phyloP scores from a whole-genome alignment of 768 basidiomycete species.

The Chiua virens region DNA sequence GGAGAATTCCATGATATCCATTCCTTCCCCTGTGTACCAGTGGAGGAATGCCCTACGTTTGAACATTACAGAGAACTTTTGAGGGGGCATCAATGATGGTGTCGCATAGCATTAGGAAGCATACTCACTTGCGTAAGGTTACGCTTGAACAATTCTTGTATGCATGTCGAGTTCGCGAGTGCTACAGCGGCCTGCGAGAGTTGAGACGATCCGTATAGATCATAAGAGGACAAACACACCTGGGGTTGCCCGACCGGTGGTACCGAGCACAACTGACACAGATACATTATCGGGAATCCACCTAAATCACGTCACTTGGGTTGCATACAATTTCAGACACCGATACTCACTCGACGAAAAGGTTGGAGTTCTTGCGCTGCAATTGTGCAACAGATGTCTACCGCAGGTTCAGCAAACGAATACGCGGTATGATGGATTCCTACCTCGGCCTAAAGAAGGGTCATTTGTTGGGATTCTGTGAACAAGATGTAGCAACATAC shows the following conservation, averaged over 20 bases:
- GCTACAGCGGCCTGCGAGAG: slow-evolving; percentile 59
- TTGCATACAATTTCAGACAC: not conserved
- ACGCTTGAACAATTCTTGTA: slow-evolving; percentile 85
- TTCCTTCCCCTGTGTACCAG: slow-evolving; percentile 90
- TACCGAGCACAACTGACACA: slow-evolving; percentile 75
- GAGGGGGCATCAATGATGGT: not conserved
- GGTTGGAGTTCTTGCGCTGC: slow-evolving; percentile 69
- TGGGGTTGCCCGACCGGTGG: slow-evolving; percentile 79
- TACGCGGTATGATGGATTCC: slow-evolving; percentile 18
- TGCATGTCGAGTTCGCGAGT: slow-evolving; percentile 75
- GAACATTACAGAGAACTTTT: slow-evolving; percentile 77
- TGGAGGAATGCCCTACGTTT: slow-evolving; percentile 85
- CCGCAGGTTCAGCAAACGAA: slow-evolving; percentile 6
- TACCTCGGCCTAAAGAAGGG: slow-evolving; percentile 50
- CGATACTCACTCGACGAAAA: slow-evolving; percentile 73
- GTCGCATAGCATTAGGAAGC: not conserved
- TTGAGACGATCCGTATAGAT: slow-evolving; percentile 7
- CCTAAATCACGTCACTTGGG: slow-evolving; percentile 34
- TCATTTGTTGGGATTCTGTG: not conserved
- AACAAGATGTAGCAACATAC: slow-evolving; percentile 41
- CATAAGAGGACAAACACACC: slow-evolving; percentile 36
- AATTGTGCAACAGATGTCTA: slow-evolving; percentile 72
- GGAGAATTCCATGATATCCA: slow-evolving; percentile 82
- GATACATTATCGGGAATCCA: slow-evolving; percentile 94
- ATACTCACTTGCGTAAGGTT: slow-evolving; percentile 56